These are phyloP conservation scores for Trichoderma atrobrunneum DNA, from an alignment of 2,329 filamentous ascomycete genomes.

Conservation along the genomic window DNA sequence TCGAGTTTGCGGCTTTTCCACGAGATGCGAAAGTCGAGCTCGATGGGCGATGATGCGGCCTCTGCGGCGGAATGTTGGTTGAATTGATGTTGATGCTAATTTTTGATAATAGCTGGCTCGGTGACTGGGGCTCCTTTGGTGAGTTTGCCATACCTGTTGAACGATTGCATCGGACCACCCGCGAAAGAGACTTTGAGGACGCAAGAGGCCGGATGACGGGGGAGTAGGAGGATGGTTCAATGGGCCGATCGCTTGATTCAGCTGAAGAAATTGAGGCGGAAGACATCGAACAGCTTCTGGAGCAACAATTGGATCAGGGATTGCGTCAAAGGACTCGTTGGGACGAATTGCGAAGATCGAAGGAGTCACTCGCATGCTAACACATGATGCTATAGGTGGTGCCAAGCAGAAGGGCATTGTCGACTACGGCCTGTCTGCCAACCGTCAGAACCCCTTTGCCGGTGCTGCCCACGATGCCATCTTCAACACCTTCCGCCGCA, in stretches of 20 bases:
- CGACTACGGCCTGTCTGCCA: slow-evolving; percentile 74
- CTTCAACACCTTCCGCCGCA: slow-evolving; percentile 94
- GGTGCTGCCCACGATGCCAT: slow-evolving; percentile 75
- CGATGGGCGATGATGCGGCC: neutral
- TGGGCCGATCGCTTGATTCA: neutral
- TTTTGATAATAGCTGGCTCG: slow-evolving; percentile 59
- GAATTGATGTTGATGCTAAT: slow-evolving; percentile 1
- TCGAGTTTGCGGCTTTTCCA: slow-evolving; percentile 35
- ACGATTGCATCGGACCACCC: neutral
- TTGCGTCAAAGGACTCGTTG: neutral
- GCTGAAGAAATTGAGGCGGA: neutral
- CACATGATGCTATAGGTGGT: slow-evolving; percentile 43
- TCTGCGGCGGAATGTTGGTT: slow-evolving; percentile 25
- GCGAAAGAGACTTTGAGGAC: neutral
- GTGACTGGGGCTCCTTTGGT: slow-evolving; percentile 74
- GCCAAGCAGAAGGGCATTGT: slow-evolving; percentile 62
- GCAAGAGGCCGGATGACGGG: neutral
- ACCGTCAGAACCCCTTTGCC: slow-evolving; percentile 85
- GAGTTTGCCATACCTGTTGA: slow-evolving; percentile 40
- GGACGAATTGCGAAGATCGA: neutral
- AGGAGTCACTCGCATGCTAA: slow-evolving; percentile 4
- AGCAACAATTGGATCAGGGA: neutral
- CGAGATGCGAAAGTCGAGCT: slow-evolving; percentile 18
- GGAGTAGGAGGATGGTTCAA: neutral
- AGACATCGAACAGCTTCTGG: neutral